Base-by-base conservation (phyloP, 2,329 filamentous ascomycete species). In the Aspergillus ochraceoroseus region DNA sequence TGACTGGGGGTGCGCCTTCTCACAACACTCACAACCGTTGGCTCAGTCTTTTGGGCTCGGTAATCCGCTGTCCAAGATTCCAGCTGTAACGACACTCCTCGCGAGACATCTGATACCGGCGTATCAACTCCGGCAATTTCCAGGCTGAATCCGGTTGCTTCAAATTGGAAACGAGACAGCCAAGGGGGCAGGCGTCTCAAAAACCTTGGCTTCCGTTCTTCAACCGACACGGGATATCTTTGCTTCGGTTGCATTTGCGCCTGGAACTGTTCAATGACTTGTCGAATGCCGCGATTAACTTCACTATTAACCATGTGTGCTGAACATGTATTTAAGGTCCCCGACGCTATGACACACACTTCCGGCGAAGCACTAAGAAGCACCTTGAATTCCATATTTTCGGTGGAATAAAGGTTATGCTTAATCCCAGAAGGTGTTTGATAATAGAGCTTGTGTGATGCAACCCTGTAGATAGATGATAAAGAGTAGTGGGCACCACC, bases 61-160 rank as follows among this genome's bases (percentile, higher is more conserved):
- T 98, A 98, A 53, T 96, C 88, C 3, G 85, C 80, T 1, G 83
- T 86, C 79, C 89, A 92, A 0, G 82, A 85, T 51, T 95, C 87
- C 30, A 96, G 71, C 56, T 95, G 89, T 11, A 98, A 59, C 0
- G 87, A 87, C 27, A 94, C 74, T 12, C 92, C 92, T 14, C 87
- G 79, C 9, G 84, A 84, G 41, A 90, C 80, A 30, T 82, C 77
- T 0, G 89, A 94, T 22, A 96, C 87, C 13, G 82, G 79, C 32
- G 82, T 74, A 57, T 98, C 94, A 14, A 92, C 73, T 2, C 92
- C 92, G 12, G 92, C 92, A 38, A 96, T 77, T 61, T 98, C 90
- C 35, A 94, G 72, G 53, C 86, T 92, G 55, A 95, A 88, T 48
- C 95, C 87, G 3, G 85, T 85, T 1, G 87, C 88, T 59, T 95